Percentiles rank a stretch among this genome's conserved stretches.
phyloP scores from a whole-genome alignment of 768 basidiomycete species.

The Agaricus sinodeliciosus region DNA sequence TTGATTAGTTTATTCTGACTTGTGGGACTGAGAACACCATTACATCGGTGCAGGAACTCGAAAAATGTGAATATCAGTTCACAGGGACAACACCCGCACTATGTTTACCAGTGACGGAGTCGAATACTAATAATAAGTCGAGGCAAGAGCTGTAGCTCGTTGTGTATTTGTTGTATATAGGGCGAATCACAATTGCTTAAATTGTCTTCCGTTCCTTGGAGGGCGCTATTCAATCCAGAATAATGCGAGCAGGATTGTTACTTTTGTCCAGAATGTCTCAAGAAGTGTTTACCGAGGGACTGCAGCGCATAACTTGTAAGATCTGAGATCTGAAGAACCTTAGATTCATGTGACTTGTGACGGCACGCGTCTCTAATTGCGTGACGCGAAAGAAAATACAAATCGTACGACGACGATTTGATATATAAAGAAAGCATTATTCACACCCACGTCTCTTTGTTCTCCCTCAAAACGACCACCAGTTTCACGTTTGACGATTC shows the following conservation, averaged over 20 bases:
- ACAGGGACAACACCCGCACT: conserved; percentile 82
- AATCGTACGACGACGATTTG: conserved; percentile 2
- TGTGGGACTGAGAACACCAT: conserved; percentile 87
- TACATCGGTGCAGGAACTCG: conserved; percentile 74
- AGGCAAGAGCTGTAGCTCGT: conserved; percentile 35
- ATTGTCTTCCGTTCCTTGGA: no score
- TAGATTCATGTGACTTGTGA: neutral
- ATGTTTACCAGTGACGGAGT: conserved; percentile 51
- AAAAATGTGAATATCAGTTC: conserved; percentile 94
- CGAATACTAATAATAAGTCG: conserved; percentile 21
- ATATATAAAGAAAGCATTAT: neutral
- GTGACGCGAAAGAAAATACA: neutral
- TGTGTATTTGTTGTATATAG: neutral
- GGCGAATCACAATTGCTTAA: no score
- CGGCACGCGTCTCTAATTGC: neutral
- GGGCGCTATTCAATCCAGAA: no score
- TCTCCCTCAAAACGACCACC: neutral
- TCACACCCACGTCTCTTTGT: neutral
- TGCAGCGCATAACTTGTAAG: no score
- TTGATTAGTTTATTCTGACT: conserved; percentile 59
- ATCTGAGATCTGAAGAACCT: neutral
- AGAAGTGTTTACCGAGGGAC: no score
- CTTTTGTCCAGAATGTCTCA: no score
- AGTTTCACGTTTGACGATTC: neutral
- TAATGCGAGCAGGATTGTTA: no score